phyloP scores from a whole-genome alignment of 2,329 filamentous ascomycete species.

The Calonectria leucothoes region DNA sequence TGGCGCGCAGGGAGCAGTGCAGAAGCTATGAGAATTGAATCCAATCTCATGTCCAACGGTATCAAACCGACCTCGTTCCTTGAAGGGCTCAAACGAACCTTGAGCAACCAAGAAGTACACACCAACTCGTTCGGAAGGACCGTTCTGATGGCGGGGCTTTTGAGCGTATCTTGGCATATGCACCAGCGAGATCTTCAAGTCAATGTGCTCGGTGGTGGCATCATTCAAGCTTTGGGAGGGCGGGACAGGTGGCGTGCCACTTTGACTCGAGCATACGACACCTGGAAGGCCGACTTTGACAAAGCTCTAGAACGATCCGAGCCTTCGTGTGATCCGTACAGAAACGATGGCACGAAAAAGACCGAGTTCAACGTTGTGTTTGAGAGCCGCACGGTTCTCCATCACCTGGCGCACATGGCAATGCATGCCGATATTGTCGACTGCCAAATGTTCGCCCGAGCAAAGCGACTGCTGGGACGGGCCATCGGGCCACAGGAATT shows the following conservation, averaged over 20 bases:
- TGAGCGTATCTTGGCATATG: slow-evolving; percentile 98
- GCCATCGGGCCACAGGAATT: slow-evolving; percentile 87
- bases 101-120: slow-evolving; percentile 85
- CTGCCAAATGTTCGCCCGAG: slow-evolving; percentile 93
- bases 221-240: slow-evolving; percentile 82
- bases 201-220: slow-evolving; percentile 79
- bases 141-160: slow-evolving; percentile 91
- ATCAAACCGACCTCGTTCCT: slow-evolving; percentile 89
- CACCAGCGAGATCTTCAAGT: slow-evolving; percentile 95
- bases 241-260: slow-evolving; percentile 92
- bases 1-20: slow-evolving; percentile 92
- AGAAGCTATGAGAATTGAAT: slow-evolving; percentile 87
- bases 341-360: slow-evolving; percentile 67
- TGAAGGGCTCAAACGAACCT: slow-evolving; percentile 88
- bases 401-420: slow-evolving; percentile 96
- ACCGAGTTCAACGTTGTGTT: slow-evolving; percentile 76
- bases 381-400: slow-evolving; percentile 88
- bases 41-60: slow-evolving; percentile 82
- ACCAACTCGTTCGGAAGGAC: slow-evolving; percentile 95
- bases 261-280: slow-evolving; percentile 88
- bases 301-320: slow-evolving; percentile 76
- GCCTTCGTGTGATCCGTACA: slow-evolving; percentile 64
- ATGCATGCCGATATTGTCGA: slow-evolving; percentile 99
- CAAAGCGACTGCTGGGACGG: slow-evolving; percentile 85
- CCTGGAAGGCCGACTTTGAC: slow-evolving; percentile 94